Evolutionary conservation across 768 basidiomycete species (phyloP).

Genomic region (Pleurotus tuber-regium): DNA sequence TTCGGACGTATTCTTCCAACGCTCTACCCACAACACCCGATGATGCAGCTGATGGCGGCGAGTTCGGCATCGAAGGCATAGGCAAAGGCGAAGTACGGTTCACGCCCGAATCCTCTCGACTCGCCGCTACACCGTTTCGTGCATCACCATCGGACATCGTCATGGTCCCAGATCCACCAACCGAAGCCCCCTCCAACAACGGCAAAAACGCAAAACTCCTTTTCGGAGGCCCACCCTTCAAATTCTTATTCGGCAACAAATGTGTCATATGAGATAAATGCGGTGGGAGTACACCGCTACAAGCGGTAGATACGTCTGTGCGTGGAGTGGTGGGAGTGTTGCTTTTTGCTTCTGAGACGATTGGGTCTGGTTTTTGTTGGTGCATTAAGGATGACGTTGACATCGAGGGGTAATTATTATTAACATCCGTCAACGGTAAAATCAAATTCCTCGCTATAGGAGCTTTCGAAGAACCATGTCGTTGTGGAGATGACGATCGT

Average conservation of each 20-base stretch:
- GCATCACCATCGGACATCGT: not conserved
- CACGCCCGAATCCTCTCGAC: not conserved
- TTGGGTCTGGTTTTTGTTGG: not conserved
- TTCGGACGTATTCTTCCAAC: not conserved
- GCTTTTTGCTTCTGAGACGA: not conserved
- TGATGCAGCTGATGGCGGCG: not conserved
- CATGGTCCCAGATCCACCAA: not conserved
- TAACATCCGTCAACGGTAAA: not conserved
- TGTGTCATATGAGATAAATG: slow-evolving; percentile 6
- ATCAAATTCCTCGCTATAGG: not conserved
- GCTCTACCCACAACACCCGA: too few relatives aligned
- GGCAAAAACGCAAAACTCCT: slow-evolving; percentile 2
- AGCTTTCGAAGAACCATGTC: too few relatives aligned
- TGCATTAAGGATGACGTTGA: not conserved
- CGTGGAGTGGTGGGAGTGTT: not conserved
- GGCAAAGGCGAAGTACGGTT: not conserved
- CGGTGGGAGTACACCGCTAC: not conserved
- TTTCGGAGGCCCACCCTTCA: not conserved
- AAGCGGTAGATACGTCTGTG: too few relatives aligned
- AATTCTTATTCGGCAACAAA: not conserved
- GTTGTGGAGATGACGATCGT: not conserved
- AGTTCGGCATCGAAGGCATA: not conserved
- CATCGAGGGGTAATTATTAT: too few relatives aligned
- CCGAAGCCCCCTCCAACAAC: not conserved
- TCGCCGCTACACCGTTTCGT: not conserved